phyloP scores from a whole-genome alignment of 768 basidiomycete genomes.

The Lactifluus hygrophoroides region DNA sequence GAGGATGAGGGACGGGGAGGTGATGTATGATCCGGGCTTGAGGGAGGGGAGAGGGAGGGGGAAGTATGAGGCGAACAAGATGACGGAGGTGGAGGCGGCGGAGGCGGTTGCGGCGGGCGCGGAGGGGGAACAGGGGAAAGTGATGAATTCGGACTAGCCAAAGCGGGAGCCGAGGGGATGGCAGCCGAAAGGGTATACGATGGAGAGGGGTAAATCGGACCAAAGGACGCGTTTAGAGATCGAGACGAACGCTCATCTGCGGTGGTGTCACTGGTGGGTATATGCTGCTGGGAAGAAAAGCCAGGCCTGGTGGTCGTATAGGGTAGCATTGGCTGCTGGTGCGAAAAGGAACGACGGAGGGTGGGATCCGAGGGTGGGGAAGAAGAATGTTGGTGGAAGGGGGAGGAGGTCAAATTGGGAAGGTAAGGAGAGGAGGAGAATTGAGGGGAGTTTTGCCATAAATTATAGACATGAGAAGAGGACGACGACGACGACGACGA shows the following conservation, averaged over 20 bases:
- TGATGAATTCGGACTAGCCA: background rate
- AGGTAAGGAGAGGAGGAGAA: conserved; percentile 7
- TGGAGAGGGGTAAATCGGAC: conserved; percentile 12
- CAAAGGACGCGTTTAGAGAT: background rate
- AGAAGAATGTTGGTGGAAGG: background rate
- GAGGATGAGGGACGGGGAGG: background rate
- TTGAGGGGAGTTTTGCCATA: conserved; percentile 7
- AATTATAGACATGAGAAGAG: conserved; percentile 8
- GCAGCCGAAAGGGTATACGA: conserved; percentile 16
- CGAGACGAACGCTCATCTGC: conserved; percentile 11
- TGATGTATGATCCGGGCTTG: conserved; percentile 4
- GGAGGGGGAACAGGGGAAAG: background rate
- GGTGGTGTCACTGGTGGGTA: background rate
- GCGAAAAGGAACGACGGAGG: conserved; percentile 6
- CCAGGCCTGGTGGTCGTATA: conserved; percentile 1
- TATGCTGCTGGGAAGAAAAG: background rate
- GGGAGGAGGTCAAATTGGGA: background rate
- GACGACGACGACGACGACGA: background rate
- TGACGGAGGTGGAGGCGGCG: background rate
- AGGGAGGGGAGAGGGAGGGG: conserved; percentile 7
- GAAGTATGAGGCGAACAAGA: conserved; percentile 3
- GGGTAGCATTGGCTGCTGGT: conserved; percentile 15
- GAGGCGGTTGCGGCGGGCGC: background rate
- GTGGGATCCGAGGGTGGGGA: background rate
- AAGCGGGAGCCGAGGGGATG: conserved; percentile 2